phyloP scores from a whole-genome alignment of 257 asterid species.

The Capsicum baccatum region DNA sequence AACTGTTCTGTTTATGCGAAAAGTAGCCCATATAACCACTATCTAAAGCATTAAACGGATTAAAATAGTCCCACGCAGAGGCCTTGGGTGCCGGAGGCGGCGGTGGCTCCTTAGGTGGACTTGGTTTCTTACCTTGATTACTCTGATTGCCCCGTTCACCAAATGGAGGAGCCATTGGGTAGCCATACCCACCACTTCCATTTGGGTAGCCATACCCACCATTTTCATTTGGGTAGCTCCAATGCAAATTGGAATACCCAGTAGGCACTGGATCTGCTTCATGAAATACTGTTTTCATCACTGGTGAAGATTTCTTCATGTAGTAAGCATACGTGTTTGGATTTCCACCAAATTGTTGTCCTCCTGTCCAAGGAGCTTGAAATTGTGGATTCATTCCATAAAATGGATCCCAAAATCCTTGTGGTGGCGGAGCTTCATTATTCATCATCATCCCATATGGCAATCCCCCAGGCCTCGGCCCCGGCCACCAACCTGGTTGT shows the following conservation, averaged over 20 bases:
- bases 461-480: conserved; percentile 8
- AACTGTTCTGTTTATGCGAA: conserved; percentile 46
- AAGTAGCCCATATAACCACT: conserved; percentile 50
- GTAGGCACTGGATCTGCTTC: conserved; percentile 61
- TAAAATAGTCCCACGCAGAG: conserved; percentile 79
- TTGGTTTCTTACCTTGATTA: conserved; percentile 44
- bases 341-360: conserved; percentile 37
- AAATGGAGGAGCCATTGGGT: conserved; percentile 31
- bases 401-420: conserved; percentile 35
- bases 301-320: conserved; percentile 82
- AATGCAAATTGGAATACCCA: conserved; percentile 67
- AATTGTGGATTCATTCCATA: conserved; percentile 26
- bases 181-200: conserved; percentile 55
- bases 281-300: conserved; percentile 68
- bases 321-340: conserved; percentile 56
- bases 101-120: conserved; percentile 62
- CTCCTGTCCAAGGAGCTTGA: conserved; percentile 32
- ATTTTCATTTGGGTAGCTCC: conserved; percentile 50
- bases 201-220: conserved; percentile 57
- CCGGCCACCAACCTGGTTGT: conserved; percentile 32
- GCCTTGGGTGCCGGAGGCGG: conserved; percentile 90
- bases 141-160: conserved; percentile 32
- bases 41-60: conserved; percentile 69
- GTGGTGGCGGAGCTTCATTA: conserved; percentile 46
- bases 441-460: conserved; percentile 32